Evolutionary conservation across 768 basidiomycete species (phyloP), one percentile per base, ranked within the genome.

Genomic region (Agrocybe praecox): DNA sequence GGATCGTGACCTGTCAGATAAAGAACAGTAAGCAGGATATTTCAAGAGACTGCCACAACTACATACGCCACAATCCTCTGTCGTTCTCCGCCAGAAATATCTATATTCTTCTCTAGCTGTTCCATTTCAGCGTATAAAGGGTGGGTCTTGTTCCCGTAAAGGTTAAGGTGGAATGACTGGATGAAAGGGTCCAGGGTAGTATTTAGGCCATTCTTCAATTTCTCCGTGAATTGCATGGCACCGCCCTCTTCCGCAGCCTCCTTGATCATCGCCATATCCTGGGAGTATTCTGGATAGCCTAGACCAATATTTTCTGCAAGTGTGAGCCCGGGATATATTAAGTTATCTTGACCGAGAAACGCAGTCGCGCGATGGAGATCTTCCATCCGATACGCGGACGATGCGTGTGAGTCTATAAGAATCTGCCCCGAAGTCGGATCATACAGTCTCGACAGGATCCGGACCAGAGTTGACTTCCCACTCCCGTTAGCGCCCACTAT

Each of bases 401-500:
- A 74, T 0, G 75, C 72, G 1, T 65, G 32, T 6, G 73, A 76
- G 52, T 86, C 79, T 29, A 85, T 68, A 14, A 78, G 62, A 10
- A 86, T 48, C 9, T 73, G 62, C 0, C 83, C 85, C 0, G 69
- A 67, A 0, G 73, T 72, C 0, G 77, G 74, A 49, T 82, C 78
- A 61, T 80, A 84, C 5, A 84, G 63, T 0, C 82, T 69, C 0
- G 81, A 70, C 2, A 87, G 65, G 11, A 86, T 67, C 49, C 81
- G 81, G 15, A 85, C 69, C 22, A 85, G 59, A 0, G 82, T 82
- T 0, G 80, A 79, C 58, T 85, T 85, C 2, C 83, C 83, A 48
- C 77, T 78, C 14, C 84, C 84, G 57, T 86, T 87, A 1, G 69
- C 70, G 23, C 85, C 84, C 6, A 87, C 84, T n/a, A 87, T 70